Evolutionary conservation across 148 eudicot species (phyloP).

Genomic region (Simmondsia chinensis): DNA sequence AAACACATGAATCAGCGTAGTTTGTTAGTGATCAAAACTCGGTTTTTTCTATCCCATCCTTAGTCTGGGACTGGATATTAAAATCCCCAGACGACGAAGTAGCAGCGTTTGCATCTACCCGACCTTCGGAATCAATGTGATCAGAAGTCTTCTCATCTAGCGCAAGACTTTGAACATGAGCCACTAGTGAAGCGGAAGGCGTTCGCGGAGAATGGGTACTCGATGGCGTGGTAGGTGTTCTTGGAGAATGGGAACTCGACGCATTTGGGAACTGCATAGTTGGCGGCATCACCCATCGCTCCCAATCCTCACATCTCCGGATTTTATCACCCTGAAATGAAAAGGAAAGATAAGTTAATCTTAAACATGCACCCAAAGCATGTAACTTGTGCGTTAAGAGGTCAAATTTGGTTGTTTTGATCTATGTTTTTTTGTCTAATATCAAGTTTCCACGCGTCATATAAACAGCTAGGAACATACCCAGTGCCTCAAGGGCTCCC

Average conservation of each 20-base stretch:
- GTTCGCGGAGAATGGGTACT: slow-evolving; percentile 24
- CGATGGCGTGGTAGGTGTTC: slow-evolving; percentile 13
- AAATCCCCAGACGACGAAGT: slow-evolving; percentile 26
- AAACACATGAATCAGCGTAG: too few species aligned
- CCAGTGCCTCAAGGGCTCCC: too few species aligned
- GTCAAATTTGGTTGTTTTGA: too few species aligned
- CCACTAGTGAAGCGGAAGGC: slow-evolving; percentile 19
- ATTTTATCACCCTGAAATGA: slow-evolving; percentile 59
- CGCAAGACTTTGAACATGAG: slow-evolving; percentile 30
- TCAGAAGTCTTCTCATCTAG: slow-evolving; percentile 27
- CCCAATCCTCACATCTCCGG: slow-evolving; percentile 61
- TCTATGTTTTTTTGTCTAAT: too few species aligned
- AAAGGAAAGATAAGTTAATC: not conserved
- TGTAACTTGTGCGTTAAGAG: too few species aligned
- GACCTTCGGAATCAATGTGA: slow-evolving; percentile 4
- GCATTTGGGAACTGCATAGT: slow-evolving; percentile 19
- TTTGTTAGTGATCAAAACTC: slow-evolving; percentile 16
- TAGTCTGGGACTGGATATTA: slow-evolving; percentile 11
- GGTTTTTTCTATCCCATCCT: slow-evolving; percentile 12
- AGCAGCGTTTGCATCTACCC: slow-evolving; percentile 11
- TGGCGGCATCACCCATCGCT: slow-evolving; percentile 56
- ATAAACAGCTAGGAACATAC: too few species aligned
- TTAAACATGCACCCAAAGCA: not conserved
- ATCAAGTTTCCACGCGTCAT: too few species aligned
- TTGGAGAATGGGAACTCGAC: slow-evolving; percentile 27